Evolutionary conservation across 192 early-diverging fungal genomes (phyloP), one percentile per base, ranked within the genome.

Genomic region (Tieghemiomyces parasiticus): DNA sequence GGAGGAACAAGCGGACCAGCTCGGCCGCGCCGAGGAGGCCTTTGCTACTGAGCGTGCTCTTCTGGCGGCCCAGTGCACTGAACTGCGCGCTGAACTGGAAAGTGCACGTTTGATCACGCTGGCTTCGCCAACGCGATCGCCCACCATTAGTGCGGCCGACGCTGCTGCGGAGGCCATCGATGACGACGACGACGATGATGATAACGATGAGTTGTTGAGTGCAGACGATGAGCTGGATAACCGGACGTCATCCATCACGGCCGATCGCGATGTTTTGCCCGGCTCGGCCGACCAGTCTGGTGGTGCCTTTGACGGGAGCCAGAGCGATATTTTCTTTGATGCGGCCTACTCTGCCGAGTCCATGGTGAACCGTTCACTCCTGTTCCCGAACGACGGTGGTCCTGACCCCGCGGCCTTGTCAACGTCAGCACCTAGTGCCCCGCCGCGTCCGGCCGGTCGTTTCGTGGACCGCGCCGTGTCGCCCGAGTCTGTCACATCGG

Each of bases 321-420:
- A 52, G 24, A 52, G 50, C 26, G 50, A 52, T 25, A 52, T 52
- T 25, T 52, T 52, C 30, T 52, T 24, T 25, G 50, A 52, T 28
- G 50, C 50, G 16, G 24, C 50, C 26, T 14, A 24, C 2, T 24
- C 50, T 2, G 16, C 50, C 26, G 50, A 52, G 24, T 29, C 26
- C 50, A 30, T 30, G 24, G 26, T 52, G 22, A 14, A 24, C 26
- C 50, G 50, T 14, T 52, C 50, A 24, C 24, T 52, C 20, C 38
- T 42, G 8, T 42, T 42, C 16, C 38, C 38, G 8, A 6, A 42
- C 8, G 38, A 42, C 16, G 6, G 8, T 16, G 38, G 38, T 16
- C 38, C 38, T 16, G n/a, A n/a, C n/a, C n/a, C n/a, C n/a, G n/a
- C n/a, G n/a, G n/a, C n/a, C n/a, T n/a, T n/a, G n/a, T n/a, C n/a